These are phyloP conservation scores for Melaleuca alternifolia DNA, from an alignment of 345 rosid genomes.

Conservation along the genomic window DNA sequence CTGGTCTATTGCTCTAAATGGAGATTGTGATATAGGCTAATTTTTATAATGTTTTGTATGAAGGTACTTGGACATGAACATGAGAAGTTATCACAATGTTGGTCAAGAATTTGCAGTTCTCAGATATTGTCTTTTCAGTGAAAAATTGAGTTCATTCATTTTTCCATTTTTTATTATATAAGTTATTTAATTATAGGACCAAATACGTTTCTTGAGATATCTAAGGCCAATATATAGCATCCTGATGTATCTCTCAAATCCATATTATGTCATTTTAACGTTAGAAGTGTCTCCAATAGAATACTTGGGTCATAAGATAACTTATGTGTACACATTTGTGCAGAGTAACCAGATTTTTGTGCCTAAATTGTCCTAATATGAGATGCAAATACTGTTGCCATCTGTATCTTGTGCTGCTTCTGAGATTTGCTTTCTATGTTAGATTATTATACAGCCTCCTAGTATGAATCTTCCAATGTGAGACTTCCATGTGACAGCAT, in stretches of 20 bases:
- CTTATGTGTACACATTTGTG: not conserved
- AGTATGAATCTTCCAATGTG: not conserved
- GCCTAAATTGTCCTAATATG: not conserved
- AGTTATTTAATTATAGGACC: not conserved
- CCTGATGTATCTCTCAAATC: not conserved
- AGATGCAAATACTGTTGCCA: not conserved
- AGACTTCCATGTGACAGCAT: not conserved
- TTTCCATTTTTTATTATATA: not conserved
- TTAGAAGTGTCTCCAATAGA: not conserved
- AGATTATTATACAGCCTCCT: not conserved
- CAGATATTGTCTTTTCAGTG: not conserved
- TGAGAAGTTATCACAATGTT: not conserved
- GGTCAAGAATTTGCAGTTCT: not conserved
- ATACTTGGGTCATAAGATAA: not conserved
- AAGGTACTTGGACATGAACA: not conserved
- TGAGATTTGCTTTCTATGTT: not conserved
- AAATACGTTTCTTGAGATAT: not conserved
- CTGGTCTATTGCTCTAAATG: not conserved
- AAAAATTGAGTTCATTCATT: not conserved
- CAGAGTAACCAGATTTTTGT: not conserved
- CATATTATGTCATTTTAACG: not conserved
- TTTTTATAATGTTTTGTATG: not conserved
- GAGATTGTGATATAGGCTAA: not conserved
- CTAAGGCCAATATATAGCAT: not conserved
- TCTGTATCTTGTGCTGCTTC: not conserved